Evolutionary conservation across 164 flowering plant species (phyloP).

Genomic region (Aristolochia californica): DNA sequence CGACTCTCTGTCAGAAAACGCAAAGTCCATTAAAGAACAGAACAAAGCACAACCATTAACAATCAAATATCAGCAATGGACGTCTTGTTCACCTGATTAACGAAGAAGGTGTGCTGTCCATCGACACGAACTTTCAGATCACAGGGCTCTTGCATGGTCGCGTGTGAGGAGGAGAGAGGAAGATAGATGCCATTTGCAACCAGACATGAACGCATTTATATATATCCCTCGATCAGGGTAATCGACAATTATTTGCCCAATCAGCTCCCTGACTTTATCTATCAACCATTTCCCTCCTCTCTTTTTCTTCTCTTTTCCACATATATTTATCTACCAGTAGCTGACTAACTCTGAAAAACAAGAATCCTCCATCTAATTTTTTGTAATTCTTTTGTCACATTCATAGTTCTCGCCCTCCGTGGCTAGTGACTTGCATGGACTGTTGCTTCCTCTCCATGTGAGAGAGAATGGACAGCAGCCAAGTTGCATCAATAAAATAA

Average conservation of each 20-base stretch:
- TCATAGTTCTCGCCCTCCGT: neutral
- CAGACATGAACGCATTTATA: neutral
- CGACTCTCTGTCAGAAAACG: conserved; percentile 32
- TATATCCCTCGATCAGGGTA: neutral
- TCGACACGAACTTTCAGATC: conserved; percentile 52
- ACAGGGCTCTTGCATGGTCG: conserved; percentile 29
- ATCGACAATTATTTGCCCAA: neutral
- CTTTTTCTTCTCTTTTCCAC: neutral
- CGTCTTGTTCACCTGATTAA: conserved; percentile 31
- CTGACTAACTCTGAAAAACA: conserved; percentile 2
- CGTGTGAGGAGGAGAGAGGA: conserved; percentile 1
- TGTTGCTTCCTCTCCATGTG: conserved; percentile 2
- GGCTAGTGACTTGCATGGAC: neutral
- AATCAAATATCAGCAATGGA: neutral
- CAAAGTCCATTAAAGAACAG: neutral
- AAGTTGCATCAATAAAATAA: neutral
- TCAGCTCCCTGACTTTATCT: neutral
- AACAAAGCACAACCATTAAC: neutral
- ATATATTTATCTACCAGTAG: neutral
- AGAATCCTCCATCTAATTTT: neutral
- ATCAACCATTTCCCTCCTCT: neutral
- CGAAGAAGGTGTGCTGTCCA: conserved; percentile 59
- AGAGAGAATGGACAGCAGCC: neutral
- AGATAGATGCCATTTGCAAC: neutral
- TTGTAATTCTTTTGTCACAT: neutral